These are phyloP conservation scores for Asterionellopsis glacialis DNA, from an alignment of 108 stramenopile genomes.

Conservation along the genomic window DNA sequence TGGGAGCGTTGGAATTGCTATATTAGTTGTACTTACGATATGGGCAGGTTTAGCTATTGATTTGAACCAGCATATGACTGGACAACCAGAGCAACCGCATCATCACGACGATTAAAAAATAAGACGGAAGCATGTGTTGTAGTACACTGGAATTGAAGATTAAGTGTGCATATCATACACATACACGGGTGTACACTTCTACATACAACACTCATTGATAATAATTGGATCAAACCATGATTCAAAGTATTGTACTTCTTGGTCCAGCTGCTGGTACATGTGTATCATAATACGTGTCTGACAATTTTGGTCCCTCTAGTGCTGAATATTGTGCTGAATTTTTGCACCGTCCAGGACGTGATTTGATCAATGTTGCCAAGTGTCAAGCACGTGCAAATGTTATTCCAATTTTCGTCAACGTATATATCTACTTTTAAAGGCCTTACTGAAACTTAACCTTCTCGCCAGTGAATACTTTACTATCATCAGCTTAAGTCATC, in stretches of 20 bases:
- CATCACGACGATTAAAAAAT: too few relatives aligned
- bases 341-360: conserved; percentile 97
- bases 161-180: neutral
- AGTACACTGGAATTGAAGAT: neutral
- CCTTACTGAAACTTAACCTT: too few relatives aligned
- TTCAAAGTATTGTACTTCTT: neutral
- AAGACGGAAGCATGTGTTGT: too few relatives aligned
- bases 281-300: conserved; percentile 96
- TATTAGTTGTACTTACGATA: neutral
- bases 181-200: too few relatives aligned
- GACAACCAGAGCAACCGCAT: neutral
- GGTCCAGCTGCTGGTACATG: neutral
- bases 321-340: conserved; percentile 99
- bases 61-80: conserved; percentile 2
- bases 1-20: neutral
- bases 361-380: conserved; percentile 98
- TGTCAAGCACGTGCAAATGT: conserved; percentile 97
- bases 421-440: too few relatives aligned
- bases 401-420: conserved; percentile 99
- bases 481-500: too few relatives aligned
- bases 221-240: too few relatives aligned
- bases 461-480: too few relatives aligned
- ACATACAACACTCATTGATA: too few relatives aligned
- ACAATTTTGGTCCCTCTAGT: conserved; percentile 96
- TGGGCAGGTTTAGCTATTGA: neutral